Evolutionary conservation across 1,284 basidiomycete genomes (phyloP).

Genomic region (Boletus hoseneyae): DNA sequence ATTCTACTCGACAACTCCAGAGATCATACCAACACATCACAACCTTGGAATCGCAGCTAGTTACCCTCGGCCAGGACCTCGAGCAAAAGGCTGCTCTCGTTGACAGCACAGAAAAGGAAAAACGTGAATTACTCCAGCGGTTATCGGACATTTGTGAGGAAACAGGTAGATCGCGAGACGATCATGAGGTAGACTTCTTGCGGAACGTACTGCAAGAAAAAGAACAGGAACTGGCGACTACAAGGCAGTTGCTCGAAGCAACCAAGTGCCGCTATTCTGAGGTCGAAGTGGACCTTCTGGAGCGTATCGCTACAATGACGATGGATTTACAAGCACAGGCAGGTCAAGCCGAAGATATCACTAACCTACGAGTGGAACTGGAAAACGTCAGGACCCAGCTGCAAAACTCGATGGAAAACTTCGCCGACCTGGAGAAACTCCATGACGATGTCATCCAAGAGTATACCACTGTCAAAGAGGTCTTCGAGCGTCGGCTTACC

Average conservation of each 20-base stretch:
- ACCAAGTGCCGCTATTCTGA: slow-evolving; percentile 11
- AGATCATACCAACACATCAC: slow-evolving; percentile 1
- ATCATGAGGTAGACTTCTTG: slow-evolving; percentile 19
- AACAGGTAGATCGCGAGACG: slow-evolving; percentile 15
- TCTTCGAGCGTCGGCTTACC: slow-evolving; percentile 21
- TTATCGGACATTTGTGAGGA: slow-evolving; percentile 3
- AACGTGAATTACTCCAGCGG: slow-evolving; percentile 7
- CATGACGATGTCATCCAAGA: slow-evolving; percentile 24
- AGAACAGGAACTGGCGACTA: slow-evolving; percentile 19
- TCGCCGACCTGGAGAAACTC: slow-evolving; percentile 23
- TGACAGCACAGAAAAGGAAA: slow-evolving; percentile 10
- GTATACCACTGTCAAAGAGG: slow-evolving; percentile 16
- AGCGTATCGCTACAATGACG: slow-evolving; percentile 23
- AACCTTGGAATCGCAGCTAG: slow-evolving; percentile 22
- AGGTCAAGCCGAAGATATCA: slow-evolving; percentile 14
- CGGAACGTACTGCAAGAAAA: slow-evolving; percentile 20
- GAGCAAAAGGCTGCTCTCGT: slow-evolving; percentile 2
- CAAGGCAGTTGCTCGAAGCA: slow-evolving; percentile 20
- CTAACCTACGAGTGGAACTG: slow-evolving; percentile 21
- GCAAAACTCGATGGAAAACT: slow-evolving; percentile 22
- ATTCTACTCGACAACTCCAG: slow-evolving; percentile 14
- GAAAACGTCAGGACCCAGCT: slow-evolving; percentile 16
- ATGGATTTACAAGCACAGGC: slow-evolving; percentile 12
- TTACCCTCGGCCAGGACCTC: slow-evolving; percentile 11
- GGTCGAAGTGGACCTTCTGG: slow-evolving; percentile 20